phyloP scores from a whole-genome alignment of 805 yeast species.

The Spathaspora gorwiae region DNA sequence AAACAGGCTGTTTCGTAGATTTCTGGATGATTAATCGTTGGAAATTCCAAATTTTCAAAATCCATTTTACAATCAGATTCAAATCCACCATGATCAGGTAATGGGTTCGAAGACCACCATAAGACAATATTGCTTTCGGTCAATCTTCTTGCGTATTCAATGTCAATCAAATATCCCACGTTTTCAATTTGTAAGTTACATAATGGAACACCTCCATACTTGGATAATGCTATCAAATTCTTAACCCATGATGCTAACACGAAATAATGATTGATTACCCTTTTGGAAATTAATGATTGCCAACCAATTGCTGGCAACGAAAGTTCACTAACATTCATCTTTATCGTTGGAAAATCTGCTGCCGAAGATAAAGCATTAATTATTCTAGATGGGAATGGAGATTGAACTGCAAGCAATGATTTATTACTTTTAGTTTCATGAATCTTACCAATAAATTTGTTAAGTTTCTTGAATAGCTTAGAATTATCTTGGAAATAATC shows the following conservation, averaged over 20 bases:
- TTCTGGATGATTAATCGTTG: slow-evolving; percentile 72
- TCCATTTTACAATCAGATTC: slow-evolving; percentile 59
- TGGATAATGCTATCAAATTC: slow-evolving; percentile 60
- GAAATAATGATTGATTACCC: slow-evolving; percentile 66
- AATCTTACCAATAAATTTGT: slow-evolving; percentile 48
- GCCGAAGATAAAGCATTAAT: slow-evolving; percentile 43
- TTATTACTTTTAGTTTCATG: slow-evolving; percentile 61
- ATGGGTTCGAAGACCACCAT: slow-evolving; percentile 88
- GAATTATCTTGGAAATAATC: slow-evolving; percentile 50
- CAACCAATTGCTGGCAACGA: slow-evolving; percentile 74
- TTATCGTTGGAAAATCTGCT: slow-evolving; percentile 57
- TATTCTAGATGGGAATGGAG: slow-evolving; percentile 54
- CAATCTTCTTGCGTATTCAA: slow-evolving; percentile 78
- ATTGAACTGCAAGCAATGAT: slow-evolving; percentile 65
- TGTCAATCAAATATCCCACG: slow-evolving; percentile 74
- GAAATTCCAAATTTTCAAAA: slow-evolving; percentile 60
- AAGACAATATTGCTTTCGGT: slow-evolving; percentile 61
- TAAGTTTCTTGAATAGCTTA: slow-evolving; percentile 55
- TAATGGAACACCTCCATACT: slow-evolving; percentile 76
- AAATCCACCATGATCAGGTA: slow-evolving; percentile 80
- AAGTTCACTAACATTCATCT: slow-evolving; percentile 54
- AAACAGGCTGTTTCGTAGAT: slow-evolving; percentile 72
- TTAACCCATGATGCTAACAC: slow-evolving; percentile 70
- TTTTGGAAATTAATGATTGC: slow-evolving; percentile 64
- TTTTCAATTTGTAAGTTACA: slow-evolving; percentile 82